Base-by-base conservation (phyloP, 768 basidiomycete species). In the Tylopilus felleus region DNA sequence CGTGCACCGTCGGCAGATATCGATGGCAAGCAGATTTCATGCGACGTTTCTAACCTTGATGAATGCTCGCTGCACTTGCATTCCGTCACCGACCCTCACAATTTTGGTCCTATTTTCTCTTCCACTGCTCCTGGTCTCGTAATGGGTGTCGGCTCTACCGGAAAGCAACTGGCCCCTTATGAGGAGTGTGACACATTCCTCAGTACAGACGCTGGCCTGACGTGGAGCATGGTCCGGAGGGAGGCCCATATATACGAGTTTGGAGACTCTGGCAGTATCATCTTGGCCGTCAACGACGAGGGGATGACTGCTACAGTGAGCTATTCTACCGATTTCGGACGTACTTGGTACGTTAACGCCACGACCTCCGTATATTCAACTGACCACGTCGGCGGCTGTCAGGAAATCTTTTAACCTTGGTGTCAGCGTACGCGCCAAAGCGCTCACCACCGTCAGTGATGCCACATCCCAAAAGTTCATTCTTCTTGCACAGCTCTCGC, bases 391-490 rank as follows among this genome's bases (percentile, higher is more conserved):
- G 16, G 6, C 6, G 10, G 13, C 2, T 41, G 22, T 35, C 59
- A 95, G 93, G 93, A 73, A 81, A 52, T 73, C 77, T 13, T 84
- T 90, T 56, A 71, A 88, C 13, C 73, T 95, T 48, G 90, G 84
- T 3, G 68, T 90, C 53, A 84, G 74, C 27, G 57, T 98, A 5
- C 84, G 87, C 21, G 85, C 91, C 0, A 78, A 83, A 8, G 83
- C 83, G 0, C 74, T 99, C n/a, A 85, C 88, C 39, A 97, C 93
- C 4, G 80, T 98, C 6, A 91, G 93, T 0, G 97, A 99, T 61
- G 93, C 93, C 13, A 98, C 97, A 0, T 95, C 93, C 0, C 96
- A 97, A 67, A 98, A 96, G 71, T 98, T 98, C 75, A 66, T 98
- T 9, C 77, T 99, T 8, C 78, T 97, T 23, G 97, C 88, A 5